A percentile compares a stretch with the other conserved stretches of the same genome.
phyloP scores from a whole-genome alignment of 305 asterid species.

The Fraxinus greggii region DNA sequence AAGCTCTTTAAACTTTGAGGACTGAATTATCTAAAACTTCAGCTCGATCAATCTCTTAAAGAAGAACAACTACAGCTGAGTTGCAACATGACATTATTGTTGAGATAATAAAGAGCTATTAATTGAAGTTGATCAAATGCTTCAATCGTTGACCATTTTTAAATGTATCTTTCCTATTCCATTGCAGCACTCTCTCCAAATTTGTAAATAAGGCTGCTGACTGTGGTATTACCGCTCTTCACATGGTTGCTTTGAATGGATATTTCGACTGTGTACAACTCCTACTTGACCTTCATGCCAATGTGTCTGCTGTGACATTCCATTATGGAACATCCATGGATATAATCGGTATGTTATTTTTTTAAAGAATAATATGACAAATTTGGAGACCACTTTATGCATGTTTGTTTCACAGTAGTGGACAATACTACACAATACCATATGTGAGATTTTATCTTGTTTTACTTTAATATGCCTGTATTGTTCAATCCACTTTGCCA shows the following conservation, averaged over 20 bases:
- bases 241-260: slow-evolving; percentile 97
- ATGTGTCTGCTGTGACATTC: slow-evolving; percentile 75
- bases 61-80: neutral
- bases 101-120: neutral
- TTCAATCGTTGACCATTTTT: neutral
- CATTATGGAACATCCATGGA: slow-evolving; percentile 96
- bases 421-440: neutral
- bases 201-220: slow-evolving; percentile 94
- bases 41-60: neutral
- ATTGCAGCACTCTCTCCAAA: slow-evolving; percentile 68
- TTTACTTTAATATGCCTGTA: neutral
- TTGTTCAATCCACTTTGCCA: neutral
- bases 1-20: slow-evolving; percentile 9
- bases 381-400: slow-evolving; percentile 8
- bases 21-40: neutral
- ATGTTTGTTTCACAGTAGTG: neutral
- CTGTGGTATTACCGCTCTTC: slow-evolving; percentile 98
- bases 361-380: slow-evolving; percentile 10
- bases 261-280: slow-evolving; percentile 91
- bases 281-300: slow-evolving; percentile 87
- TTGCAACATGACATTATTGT: neutral
- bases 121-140: neutral
- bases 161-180: slow-evolving; percentile 15
- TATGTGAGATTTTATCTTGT: neutral
- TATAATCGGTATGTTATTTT: slow-evolving; percentile 61